Percentiles rank a stretch among this genome's conserved stretches.
Evolutionary conservation across 2,329 filamentous ascomycete species (phyloP).

Genomic region (Pseudocercospora cruenta): DNA sequence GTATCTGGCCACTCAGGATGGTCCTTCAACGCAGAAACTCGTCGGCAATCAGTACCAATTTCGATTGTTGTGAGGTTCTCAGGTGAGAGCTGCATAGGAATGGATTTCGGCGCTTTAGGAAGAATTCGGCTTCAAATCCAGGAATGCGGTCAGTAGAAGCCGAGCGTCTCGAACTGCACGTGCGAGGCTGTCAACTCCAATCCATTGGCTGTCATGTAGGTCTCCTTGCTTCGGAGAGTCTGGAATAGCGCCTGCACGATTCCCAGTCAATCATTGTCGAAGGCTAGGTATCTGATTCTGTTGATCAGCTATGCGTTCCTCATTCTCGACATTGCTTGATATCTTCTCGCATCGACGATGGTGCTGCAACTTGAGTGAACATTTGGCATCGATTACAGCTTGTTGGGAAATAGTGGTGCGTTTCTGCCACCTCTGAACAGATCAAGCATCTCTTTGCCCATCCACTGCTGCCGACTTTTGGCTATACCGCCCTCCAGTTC

Average conservation of each 20-base stretch:
- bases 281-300: neutral
- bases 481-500: slow-evolving; percentile 54
- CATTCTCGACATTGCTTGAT: neutral
- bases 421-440: slow-evolving; percentile 51
- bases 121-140: neutral
- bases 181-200: neutral
- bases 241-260: neutral
- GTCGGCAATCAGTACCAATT: neutral
- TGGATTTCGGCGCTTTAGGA: neutral
- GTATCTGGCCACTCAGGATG: neutral
- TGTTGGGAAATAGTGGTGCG: slow-evolving; percentile 39
- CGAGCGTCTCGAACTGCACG: neutral
- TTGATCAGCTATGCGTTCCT: neutral
- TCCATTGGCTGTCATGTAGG: neutral
- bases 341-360: neutral
- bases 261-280: neutral
- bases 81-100: neutral
- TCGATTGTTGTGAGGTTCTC: neutral
- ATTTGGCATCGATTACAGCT: slow-evolving; percentile 27
- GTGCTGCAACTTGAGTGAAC: neutral
- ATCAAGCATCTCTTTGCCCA: slow-evolving; percentile 56
- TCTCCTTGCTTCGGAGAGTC: neutral
- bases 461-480: slow-evolving; percentile 51
- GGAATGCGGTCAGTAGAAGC: too few species aligned
- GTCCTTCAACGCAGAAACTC: neutral